Evolutionary conservation across 2,329 filamentous ascomycete genomes (phyloP), one percentile per base, ranked within the genome.

Genomic region (Sphaerulina musiva): DNA sequence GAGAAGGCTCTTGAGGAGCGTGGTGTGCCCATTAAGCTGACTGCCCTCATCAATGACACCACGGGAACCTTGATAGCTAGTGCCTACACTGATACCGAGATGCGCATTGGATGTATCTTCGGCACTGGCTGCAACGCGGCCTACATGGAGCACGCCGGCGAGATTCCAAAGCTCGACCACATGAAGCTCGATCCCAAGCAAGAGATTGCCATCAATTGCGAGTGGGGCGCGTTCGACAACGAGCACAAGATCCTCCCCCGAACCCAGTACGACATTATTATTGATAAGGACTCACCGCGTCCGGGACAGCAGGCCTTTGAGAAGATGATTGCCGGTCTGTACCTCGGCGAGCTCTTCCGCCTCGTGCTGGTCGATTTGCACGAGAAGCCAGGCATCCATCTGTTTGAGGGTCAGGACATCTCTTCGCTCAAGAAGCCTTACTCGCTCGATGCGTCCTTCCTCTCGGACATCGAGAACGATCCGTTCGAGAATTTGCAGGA

Each of bases 81-180:
- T 26, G 86, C 89, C 31, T 98, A 98, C 74, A 97, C 92, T n/a
- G 91, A 98, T 69, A 77, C 85, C 44, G 83, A 85, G 63, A 95
- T 96, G 82, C 90, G 84, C 74, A 93, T 97, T 66, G 93, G 93
- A 53, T 96, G 92, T 73, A 98, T 98, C 69, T 98, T 98, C 67
- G 93, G 93, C 65, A 98, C 93, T 10, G 93, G 93, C 56, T 96
- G 93, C 76, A 98, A 98, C 68, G 93, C 92, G 40, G 93, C 93
- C 39, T 98, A 98, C 76, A 95, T 98, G 87, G 93, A 98, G 74
- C 75, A 95, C 67, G 88, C 83, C 60, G 90, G 89, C 61, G 88
- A 86, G 10, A 89, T 98, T 61, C 92, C 91, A 61, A 98, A 98
- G 79, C 82, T 98, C 51, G 89, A 87, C 9, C 84, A 96, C 74